These are phyloP conservation scores for Ajuga reptans DNA, from an alignment of 305 asterid genomes.

Conservation along the genomic window DNA sequence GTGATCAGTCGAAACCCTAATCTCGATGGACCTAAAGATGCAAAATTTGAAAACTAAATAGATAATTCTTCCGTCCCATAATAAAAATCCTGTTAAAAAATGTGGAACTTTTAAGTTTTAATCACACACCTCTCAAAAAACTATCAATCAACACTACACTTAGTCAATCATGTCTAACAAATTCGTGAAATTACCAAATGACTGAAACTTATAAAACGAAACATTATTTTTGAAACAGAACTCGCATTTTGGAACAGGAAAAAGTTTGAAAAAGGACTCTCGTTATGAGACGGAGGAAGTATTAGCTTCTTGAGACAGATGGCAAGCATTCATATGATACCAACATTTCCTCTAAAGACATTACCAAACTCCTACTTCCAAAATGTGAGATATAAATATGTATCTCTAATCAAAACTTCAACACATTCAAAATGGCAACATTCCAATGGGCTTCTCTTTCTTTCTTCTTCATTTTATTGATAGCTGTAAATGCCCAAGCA, in stretches of 20 bases:
- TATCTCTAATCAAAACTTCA: constrained; percentile 29
- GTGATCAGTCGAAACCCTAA: background rate
- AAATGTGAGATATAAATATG: constrained; percentile 27
- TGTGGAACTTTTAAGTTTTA: too few species aligned
- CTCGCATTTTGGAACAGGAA: too few species aligned
- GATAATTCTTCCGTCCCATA: background rate
- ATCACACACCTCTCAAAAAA: too few species aligned
- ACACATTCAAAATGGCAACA: constrained; percentile 45
- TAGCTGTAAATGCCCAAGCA: constrained; percentile 57
- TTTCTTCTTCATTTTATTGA: constrained; percentile 47
- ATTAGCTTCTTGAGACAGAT: constrained; percentile 15
- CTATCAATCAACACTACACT: too few species aligned
- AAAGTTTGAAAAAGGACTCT: too few species aligned
- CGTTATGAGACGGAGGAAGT: background rate
- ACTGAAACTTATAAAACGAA: too few species aligned
- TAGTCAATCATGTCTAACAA: too few species aligned
- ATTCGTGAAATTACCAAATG: too few species aligned
- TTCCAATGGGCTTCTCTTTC: constrained; percentile 36
- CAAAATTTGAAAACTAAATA: background rate
- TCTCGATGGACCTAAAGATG: background rate
- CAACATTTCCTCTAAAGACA: constrained; percentile 34
- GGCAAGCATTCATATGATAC: constrained; percentile 34
- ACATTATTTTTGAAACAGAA: too few species aligned
- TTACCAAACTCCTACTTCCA: constrained; percentile 38
- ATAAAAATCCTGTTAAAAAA: too few species aligned